Base-by-base conservation (phyloP, 805 yeast genomes). In the Cyberlindnera xishuangbannaensis region DNA sequence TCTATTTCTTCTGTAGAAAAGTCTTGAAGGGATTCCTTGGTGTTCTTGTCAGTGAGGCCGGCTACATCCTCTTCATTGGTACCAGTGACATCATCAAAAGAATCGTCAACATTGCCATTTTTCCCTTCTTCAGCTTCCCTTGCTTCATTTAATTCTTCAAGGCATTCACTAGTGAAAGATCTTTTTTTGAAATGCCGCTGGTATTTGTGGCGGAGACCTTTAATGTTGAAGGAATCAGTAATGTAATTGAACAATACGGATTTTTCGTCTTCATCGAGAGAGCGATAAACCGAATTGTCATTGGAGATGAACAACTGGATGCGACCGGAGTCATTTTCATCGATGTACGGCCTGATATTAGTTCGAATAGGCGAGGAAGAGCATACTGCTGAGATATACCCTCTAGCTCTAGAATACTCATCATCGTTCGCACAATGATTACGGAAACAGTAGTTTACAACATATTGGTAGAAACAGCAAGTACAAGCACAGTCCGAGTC, bases 401-500 rank as follows among this genome's bases (percentile, higher is more conserved):
- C 22, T 11, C 38, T 33, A 2, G 47, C 30, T 15, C 44, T 42
- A 2, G 28, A 16, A 13, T 32, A 32, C 23, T 48, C 51, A 7
- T 28, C 43, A 5, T 24, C 19, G 31, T 45, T 45, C 6, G 41
- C 14, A 17, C 54, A 49, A 15, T 44, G 31, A 18, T 44, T 45
- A 25, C 44, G 48, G 31, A 42, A 49, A 20, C 53, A 50, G 25
- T 49, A 51, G 31, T 48, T 49, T 28, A 40, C 42, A 2, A 46
- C 21, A 18, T 46, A 49, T 30, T 47, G 50, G 26, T 27, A 39
- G 47, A 48, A 46, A 20, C 50, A 48, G 25, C 54, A 51, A 2
- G 54, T 39, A 25, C 53, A 48, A 6, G 42, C 33, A 29, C 55
- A 51, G n/a, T 48, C 51, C 10, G 39, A 5, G 15, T 46, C 50